Percentiles rank a stretch among this genome's conserved stretches.
These are phyloP conservation scores for Polytolypa hystricis DNA, from an alignment of 2,329 filamentous ascomycete species.

Conservation along the genomic window DNA sequence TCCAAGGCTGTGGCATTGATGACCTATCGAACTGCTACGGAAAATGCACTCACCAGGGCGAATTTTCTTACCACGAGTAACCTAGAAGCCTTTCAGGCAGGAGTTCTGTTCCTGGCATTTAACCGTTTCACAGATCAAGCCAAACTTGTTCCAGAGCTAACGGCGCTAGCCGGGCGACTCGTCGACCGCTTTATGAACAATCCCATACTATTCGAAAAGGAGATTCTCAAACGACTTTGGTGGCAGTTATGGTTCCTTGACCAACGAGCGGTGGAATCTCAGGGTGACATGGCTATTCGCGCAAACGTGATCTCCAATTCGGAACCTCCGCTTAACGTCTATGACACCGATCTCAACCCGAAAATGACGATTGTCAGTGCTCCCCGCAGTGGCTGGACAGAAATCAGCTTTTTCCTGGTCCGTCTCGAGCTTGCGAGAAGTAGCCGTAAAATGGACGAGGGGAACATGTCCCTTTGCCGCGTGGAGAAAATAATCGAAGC, in stretches of 20 bases:
- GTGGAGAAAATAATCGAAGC: constrained; percentile 33
- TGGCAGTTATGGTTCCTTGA: constrained; percentile 30
- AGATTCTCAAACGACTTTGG: constrained; percentile 34
- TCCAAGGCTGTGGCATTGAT: constrained; percentile 31
- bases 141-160: constrained; percentile 18
- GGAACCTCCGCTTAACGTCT: constrained; percentile 31
- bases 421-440: constrained; percentile 37
- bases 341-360: constrained; percentile 33
- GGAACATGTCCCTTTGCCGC: constrained; percentile 11
- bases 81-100: constrained; percentile 45
- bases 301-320: constrained; percentile 22
- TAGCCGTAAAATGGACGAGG: constrained; percentile 13
- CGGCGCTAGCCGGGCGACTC: constrained; percentile 32
- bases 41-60: constrained; percentile 47
- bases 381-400: constrained; percentile 35
- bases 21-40: constrained; percentile 46
- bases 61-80: constrained; percentile 49
- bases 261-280: constrained; percentile 29
- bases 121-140: constrained; percentile 13
- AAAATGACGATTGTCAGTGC: constrained; percentile 31
- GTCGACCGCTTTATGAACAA: constrained; percentile 13
- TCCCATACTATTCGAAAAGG: constrained; percentile 29
- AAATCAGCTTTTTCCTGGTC: constrained; percentile 35
- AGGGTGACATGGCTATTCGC: constrained; percentile 23
- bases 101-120: constrained; percentile 47